Percentiles rank a stretch among this genome's conserved stretches.
Evolutionary conservation across 441 rosid genomes (phyloP).

Genomic region (Arabidopsis hybrid): DNA sequence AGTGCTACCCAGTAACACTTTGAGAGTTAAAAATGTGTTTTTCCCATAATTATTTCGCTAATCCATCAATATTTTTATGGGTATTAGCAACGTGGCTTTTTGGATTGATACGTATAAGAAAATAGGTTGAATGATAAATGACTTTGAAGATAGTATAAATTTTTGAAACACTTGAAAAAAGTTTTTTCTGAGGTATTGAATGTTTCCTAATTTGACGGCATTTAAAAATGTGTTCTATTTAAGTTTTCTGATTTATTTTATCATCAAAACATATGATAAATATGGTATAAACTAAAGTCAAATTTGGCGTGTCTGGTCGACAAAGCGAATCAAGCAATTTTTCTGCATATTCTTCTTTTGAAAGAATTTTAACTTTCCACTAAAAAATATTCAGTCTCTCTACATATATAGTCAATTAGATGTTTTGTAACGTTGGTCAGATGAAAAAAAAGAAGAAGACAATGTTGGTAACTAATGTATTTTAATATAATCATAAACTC

Average conservation of each 20-base stretch:
- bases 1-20: too few species aligned
- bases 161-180: background rate
- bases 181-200: constrained; percentile 7
- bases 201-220: constrained; percentile 21
- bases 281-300: constrained; percentile 35
- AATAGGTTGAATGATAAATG: constrained; percentile 19
- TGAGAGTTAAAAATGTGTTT: too few species aligned
- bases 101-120: constrained; percentile 5
- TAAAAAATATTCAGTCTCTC: constrained; percentile 2
- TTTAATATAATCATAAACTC: background rate
- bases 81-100: constrained; percentile 15
- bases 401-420: constrained; percentile 5
- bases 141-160: constrained; percentile 13
- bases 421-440: constrained; percentile 5
- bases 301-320: constrained; percentile 36
- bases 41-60: too few species aligned
- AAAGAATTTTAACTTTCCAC: constrained; percentile 10
- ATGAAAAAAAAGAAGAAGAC: too few species aligned
- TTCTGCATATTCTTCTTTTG: constrained; percentile 22
- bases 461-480: background rate
- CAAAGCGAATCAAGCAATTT: background rate
- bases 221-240: background rate
- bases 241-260: background rate
- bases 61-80: constrained; percentile 11
- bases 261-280: constrained; percentile 31